Conservation (phyloP, 352 stramenopile genomes). For the Chrysophaeum taylorii region DNA sequence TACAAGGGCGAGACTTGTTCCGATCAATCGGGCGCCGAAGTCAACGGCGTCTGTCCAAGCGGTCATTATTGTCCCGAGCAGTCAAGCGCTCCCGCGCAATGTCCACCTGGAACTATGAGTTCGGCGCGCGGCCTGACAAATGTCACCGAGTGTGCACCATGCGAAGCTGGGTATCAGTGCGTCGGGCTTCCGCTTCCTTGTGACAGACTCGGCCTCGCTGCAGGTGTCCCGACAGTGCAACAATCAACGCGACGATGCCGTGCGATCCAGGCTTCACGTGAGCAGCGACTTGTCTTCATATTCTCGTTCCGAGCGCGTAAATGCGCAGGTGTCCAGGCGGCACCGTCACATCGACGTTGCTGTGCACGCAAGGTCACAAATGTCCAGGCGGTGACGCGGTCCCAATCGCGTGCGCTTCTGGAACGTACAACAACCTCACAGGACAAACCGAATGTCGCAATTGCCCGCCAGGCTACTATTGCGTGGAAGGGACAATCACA, state of each 20-base stretch:
- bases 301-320: too few species aligned
- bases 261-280: not conserved
- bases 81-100: not conserved
- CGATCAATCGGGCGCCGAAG: not conserved
- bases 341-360: not conserved
- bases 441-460: conserved; percentile 28
- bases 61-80: conserved; percentile 34
- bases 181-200: too few species aligned
- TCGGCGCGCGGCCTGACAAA: not conserved
- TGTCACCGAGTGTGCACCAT: conserved; percentile 23
- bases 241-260: not conserved
- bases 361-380: conserved; percentile 52
- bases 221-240: conserved; percentile 31
- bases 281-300: too few species aligned
- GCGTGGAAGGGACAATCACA: conserved; percentile 17
- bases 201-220: too few species aligned
- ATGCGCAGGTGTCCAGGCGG: not conserved
- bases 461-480: conserved; percentile 27
- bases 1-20: not conserved
- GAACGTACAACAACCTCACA: conserved; percentile 35
- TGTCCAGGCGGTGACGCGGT: conserved; percentile 52
- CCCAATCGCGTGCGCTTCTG: conserved; percentile 42
- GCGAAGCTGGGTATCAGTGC: conserved; percentile 57
- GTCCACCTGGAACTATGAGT: conserved; percentile 6
- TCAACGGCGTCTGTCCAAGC: conserved; percentile 17